Evolutionary conservation across 805 yeast genomes (phyloP).

Genomic region (Zygosaccharomyces gambellarensis): DNA sequence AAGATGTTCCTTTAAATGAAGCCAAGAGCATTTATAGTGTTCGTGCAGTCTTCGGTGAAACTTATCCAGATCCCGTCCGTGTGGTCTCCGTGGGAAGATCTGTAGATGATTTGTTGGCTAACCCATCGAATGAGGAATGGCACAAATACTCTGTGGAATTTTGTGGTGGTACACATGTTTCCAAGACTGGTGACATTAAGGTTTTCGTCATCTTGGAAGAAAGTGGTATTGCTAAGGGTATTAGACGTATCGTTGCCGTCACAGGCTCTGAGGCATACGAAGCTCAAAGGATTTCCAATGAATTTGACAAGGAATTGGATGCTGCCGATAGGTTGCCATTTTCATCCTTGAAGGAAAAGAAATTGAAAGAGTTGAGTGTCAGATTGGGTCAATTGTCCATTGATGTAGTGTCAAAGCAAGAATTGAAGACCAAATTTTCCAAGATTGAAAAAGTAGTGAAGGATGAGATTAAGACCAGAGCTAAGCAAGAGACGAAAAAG

Average conservation of each 20-base stretch:
- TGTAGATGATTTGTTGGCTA: conserved; percentile 69
- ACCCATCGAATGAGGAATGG: conserved; percentile 77
- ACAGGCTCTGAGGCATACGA: conserved; percentile 87
- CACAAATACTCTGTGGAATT: conserved; percentile 76
- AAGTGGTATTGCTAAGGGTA: conserved; percentile 97
- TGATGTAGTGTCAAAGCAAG: conserved; percentile 74
- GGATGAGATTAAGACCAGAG: conserved; percentile 82
- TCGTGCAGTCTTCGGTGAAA: conserved; percentile 98
- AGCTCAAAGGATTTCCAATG: conserved; percentile 79
- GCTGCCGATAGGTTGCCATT: conserved; percentile 60
- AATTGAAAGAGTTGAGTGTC: conserved; percentile 78
- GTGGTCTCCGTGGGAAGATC: conserved; percentile 94
- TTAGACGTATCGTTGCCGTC: conserved; percentile 95
- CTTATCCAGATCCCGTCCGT: conserved; percentile 98
- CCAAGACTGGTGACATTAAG: conserved; percentile 87
- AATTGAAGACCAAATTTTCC: conserved; percentile 66
- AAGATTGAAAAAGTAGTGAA: conserved; percentile 80
- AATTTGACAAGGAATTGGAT: conserved; percentile 58
- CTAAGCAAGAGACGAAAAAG: conserved; percentile 81
- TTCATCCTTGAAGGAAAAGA: conserved; percentile 74
- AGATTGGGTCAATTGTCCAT: conserved; percentile 75
- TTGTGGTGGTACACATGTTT: conserved; percentile 99
- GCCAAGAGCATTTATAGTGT: conserved; percentile 79
- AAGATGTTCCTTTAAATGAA: conserved; percentile 68
- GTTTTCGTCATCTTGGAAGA: conserved; percentile 88